phyloP scores from a whole-genome alignment of 345 rosid genomes.

The Xanthoceras sorbifolium region DNA sequence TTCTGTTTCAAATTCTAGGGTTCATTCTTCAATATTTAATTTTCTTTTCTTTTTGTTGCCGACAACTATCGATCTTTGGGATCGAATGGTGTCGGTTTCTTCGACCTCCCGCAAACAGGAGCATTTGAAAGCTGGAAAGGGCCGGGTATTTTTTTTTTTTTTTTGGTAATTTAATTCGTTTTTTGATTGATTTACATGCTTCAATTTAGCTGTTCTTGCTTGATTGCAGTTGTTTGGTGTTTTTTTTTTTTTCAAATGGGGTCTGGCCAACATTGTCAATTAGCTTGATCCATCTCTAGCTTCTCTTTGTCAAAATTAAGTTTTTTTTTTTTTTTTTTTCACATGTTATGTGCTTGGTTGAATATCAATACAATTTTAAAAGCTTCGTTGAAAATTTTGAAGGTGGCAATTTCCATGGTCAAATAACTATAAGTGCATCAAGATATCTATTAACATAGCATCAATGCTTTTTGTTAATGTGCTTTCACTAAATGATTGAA shows the following conservation, averaged over 20 bases:
- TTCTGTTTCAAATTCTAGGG: neutral
- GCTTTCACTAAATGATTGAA: neutral
- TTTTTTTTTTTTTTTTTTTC: neutral
- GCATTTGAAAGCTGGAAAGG: too few species aligned
- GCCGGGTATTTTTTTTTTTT: neutral
- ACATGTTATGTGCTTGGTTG: neutral
- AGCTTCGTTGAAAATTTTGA: neutral
- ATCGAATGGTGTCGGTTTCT: too few species aligned
- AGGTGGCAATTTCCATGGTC: neutral
- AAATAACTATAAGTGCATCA: neutral
- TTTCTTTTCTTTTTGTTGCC: too few species aligned
- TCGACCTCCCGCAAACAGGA: too few species aligned
- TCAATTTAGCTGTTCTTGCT: neutral
- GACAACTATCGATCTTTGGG: too few species aligned
- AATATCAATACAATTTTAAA: neutral
- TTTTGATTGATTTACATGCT: neutral
- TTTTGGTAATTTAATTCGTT: neutral
- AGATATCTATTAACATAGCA: neutral
- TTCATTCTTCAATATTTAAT: too few species aligned
- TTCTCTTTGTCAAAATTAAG: neutral
- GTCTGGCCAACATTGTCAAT: neutral
- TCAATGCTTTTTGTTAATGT: neutral
- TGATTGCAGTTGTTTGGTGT: neutral
- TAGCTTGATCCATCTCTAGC: neutral
- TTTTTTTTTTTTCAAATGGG: neutral